phyloP scores from a whole-genome alignment of 768 basidiomycete genomes.

The Suillus discolor region DNA sequence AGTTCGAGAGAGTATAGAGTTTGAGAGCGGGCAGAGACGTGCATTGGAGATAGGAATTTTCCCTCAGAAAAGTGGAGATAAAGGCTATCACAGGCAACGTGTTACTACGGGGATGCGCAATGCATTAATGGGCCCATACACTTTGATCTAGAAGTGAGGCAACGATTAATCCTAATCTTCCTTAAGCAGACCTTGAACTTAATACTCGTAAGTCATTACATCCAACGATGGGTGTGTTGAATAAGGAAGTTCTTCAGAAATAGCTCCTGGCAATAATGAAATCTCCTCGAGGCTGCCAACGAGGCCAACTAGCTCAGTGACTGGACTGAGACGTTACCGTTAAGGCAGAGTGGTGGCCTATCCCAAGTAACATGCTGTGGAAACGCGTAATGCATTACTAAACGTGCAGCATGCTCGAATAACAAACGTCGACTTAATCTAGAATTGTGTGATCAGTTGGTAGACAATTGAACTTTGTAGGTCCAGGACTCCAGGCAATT shows the following conservation, averaged over 20 bases:
- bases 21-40: conserved; percentile 83
- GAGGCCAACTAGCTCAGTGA: conserved; percentile 58
- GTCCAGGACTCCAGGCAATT: too few relatives aligned
- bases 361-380: too few relatives aligned
- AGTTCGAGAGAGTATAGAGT: conserved; percentile 77
- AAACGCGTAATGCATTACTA: too few relatives aligned
- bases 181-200: not conserved
- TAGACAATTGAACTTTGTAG: too few relatives aligned
- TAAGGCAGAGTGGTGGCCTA: conserved; percentile 42
- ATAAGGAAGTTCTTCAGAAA: conserved; percentile 14
- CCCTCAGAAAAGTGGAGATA: conserved; percentile 73
- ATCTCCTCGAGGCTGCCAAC: conserved; percentile 64
- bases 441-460: too few relatives aligned
- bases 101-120: conserved; percentile 68
- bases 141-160: conserved; percentile 51
- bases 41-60: conserved; percentile 71
- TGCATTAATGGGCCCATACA: conserved; percentile 70
- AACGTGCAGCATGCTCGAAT: too few relatives aligned
- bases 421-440: too few relatives aligned
- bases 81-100: conserved; percentile 57
- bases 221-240: not conserved
- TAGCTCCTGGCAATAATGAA: conserved; percentile 71
- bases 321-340: conserved; percentile 79
- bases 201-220: not conserved
- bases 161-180: conserved; percentile 7